These are phyloP conservation scores for Pyrus betulifolia DNA, from an alignment of 306 rosid species.

Conservation along the genomic window DNA sequence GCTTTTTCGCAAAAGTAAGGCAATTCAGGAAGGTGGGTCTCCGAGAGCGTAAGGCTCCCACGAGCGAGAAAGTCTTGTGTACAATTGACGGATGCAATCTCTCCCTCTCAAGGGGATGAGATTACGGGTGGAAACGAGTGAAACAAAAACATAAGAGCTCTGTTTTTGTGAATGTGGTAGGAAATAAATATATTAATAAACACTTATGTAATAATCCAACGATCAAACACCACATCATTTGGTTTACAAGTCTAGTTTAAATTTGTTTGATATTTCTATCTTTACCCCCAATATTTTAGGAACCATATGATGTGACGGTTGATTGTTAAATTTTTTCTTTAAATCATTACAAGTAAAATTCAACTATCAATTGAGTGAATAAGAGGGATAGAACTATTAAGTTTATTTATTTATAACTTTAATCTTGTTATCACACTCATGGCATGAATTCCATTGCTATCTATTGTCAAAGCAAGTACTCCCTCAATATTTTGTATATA, in stretches of 20 bases:
- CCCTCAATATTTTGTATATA: not conserved
- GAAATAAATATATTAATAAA: no score
- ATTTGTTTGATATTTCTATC: no score
- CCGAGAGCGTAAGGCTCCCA: not conserved
- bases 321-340: no score
- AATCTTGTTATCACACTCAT: no score
- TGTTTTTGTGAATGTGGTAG: not conserved
- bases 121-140: not conserved
- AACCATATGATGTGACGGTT: no score
- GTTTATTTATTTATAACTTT: not conserved
- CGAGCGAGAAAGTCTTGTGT: not conserved
- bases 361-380: no score
- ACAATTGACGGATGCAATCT: not conserved
- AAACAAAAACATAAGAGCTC: not conserved
- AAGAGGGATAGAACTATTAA: no score
- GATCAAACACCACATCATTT: no score
- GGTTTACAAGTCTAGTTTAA: no score
- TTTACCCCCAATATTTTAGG: no score
- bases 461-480: not conserved
- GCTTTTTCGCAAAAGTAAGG: constrained; percentile 57
- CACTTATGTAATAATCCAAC: no score
- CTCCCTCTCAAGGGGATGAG: not conserved
- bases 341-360: no score
- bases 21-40: constrained; percentile 12
- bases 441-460: not conserved